Conservation (phyloP, 2,329 filamentous ascomycete species). For the Clonostachys rhizophaga region DNA sequence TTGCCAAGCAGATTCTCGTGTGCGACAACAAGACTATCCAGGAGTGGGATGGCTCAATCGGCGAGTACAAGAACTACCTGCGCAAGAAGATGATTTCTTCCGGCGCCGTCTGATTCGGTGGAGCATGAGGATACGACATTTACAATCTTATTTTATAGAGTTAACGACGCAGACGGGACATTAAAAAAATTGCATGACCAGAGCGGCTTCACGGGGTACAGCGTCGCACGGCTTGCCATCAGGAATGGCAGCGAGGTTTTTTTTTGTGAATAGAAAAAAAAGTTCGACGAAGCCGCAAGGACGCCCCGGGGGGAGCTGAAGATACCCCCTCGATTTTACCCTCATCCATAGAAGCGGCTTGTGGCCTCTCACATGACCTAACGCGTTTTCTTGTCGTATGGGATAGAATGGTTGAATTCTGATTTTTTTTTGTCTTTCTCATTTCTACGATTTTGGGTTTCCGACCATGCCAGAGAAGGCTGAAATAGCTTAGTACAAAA, state of each 20-base stretch:
- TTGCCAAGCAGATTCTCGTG: conserved; percentile 98
- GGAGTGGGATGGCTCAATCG: conserved; percentile 84
- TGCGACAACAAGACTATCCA: conserved; percentile 96
- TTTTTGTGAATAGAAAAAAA: not conserved
- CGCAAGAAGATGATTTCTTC: conserved; percentile 96
- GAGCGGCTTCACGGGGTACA: not conserved
- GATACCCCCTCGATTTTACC: no score
- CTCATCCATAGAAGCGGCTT: not conserved
- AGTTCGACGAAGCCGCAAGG: not conserved
- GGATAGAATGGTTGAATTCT: conserved; percentile 1
- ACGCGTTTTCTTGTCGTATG: not conserved
- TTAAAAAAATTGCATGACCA: no score
- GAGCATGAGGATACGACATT: no score
- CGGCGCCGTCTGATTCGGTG: conserved; percentile 71
- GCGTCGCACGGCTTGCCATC: not conserved
- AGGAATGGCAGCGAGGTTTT: not conserved
- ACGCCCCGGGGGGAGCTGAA: not conserved
- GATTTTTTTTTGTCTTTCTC: not conserved
- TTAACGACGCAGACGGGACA: no score
- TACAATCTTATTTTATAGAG: no score
- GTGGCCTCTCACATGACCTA: not conserved
- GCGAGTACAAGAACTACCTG: conserved; percentile 96
- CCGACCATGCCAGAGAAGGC: not conserved
- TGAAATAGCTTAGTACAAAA: not conserved
- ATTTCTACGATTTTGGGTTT: not conserved